Conservation (phyloP, 768 basidiomycete species). For the Rhodosporidiobolus sp. region DNA sequence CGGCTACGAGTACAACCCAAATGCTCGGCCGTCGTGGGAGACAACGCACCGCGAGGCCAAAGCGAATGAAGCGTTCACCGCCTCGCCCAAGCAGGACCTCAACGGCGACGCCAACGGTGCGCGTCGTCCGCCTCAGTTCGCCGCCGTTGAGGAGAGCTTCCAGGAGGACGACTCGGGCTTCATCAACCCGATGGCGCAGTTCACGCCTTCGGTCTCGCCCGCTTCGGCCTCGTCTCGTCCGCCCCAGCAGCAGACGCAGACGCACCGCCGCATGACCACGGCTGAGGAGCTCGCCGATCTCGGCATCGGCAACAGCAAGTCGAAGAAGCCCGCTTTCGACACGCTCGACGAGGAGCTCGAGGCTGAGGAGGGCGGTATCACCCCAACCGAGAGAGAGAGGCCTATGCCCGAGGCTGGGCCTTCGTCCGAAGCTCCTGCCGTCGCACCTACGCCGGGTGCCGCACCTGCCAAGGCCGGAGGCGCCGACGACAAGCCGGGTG, state of each 20-base stretch:
- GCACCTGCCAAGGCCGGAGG: background rate
- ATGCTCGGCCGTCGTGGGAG: conserved; percentile 37
- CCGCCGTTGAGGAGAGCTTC: conserved; percentile 49
- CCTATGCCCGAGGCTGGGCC: background rate
- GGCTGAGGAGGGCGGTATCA: conserved; percentile 44
- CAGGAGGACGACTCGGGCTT: conserved; percentile 63
- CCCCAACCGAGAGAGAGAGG: background rate
- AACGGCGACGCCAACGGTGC: conserved; percentile 48
- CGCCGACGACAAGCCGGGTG: conserved; percentile 25
- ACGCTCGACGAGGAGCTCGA: conserved; percentile 41
- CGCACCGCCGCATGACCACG: conserved; percentile 36
- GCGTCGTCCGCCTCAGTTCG: conserved; percentile 59
- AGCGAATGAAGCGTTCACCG: background rate
- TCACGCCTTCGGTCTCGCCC: conserved; percentile 53
- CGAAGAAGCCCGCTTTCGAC: conserved; percentile 44
- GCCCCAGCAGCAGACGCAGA: conserved; percentile 1
- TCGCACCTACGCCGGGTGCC: background rate
- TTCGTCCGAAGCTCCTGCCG: no score
- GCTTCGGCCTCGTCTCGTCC: conserved; percentile 31
- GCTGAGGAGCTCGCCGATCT: conserved; percentile 74
- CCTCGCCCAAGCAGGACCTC: background rate
- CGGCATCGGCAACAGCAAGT: conserved; percentile 76
- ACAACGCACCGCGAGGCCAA: conserved; percentile 13
- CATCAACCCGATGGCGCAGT: conserved; percentile 70
- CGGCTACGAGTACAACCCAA: conserved; percentile 43